phyloP scores from a whole-genome alignment of 2,329 filamentous ascomycete genomes.

The Epichloe uncinata region DNA sequence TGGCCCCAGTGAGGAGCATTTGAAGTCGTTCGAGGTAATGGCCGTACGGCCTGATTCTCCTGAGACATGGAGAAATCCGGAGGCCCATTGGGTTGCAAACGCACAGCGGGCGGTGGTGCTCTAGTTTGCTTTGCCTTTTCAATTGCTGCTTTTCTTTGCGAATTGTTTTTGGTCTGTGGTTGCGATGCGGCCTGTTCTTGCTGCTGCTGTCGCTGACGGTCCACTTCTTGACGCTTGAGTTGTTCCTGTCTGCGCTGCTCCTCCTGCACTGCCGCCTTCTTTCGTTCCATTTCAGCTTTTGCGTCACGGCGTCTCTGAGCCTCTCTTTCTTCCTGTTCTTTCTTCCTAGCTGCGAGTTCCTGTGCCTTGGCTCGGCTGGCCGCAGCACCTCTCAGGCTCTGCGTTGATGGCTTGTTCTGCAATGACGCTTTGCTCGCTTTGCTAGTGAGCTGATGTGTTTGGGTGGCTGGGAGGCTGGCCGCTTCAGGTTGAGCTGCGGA shows the following conservation, averaged over 20 bases:
- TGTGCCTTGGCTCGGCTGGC: slow-evolving; percentile 56
- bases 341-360: slow-evolving; percentile 66
- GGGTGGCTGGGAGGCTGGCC: slow-evolving; percentile 16
- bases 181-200: slow-evolving; percentile 45
- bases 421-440: slow-evolving; percentile 57
- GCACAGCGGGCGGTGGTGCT: slow-evolving; percentile 46
- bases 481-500: slow-evolving; percentile 42
- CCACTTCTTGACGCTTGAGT: slow-evolving; percentile 45
- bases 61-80: slow-evolving; percentile 28
- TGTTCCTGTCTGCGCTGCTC: slow-evolving; percentile 50
- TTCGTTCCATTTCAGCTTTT: slow-evolving; percentile 69
- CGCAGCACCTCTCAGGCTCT: slow-evolving; percentile 47
- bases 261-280: slow-evolving; percentile 52
- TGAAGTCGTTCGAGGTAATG: slow-evolving; percentile 46
- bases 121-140: slow-evolving; percentile 53
- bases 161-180: slow-evolving; percentile 52
- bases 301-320: slow-evolving; percentile 66
- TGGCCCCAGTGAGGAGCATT: slow-evolving; percentile 34
- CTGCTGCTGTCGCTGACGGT: slow-evolving; percentile 47
- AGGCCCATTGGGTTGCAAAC: slow-evolving; percentile 39
- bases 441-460: slow-evolving; percentile 36
- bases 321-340: slow-evolving; percentile 73
- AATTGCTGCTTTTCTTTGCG: slow-evolving; percentile 48
- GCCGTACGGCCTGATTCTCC: slow-evolving; percentile 25
- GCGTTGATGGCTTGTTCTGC: slow-evolving; percentile 40